phyloP scores from a whole-genome alignment of 805 yeast species.

The Starmerella vaccinii region DNA sequence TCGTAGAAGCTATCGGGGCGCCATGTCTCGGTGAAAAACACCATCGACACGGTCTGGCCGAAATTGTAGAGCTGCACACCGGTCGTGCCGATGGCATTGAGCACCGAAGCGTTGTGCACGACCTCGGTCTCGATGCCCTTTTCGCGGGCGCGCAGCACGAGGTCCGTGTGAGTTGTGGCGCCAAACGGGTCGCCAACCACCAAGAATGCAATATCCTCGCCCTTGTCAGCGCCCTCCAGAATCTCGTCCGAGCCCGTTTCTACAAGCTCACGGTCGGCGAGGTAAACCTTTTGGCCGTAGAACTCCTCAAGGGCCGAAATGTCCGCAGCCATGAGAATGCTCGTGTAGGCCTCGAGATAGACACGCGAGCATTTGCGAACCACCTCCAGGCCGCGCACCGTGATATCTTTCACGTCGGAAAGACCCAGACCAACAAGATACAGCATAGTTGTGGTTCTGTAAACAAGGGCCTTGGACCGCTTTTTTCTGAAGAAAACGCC shows the following conservation, averaged over 20 bases:
- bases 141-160: slow-evolving; percentile 84
- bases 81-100: slow-evolving; percentile 98
- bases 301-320: slow-evolving; percentile 62
- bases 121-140: slow-evolving; percentile 65
- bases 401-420: slow-evolving; percentile 79
- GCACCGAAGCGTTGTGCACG: slow-evolving; percentile 90
- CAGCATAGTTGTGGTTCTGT: slow-evolving; percentile 43
- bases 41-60: slow-evolving; percentile 95
- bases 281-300: slow-evolving; percentile 72
- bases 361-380: slow-evolving; percentile 78
- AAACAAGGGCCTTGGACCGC: background rate
- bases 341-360: slow-evolving; percentile 91
- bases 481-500: background rate
- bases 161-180: slow-evolving; percentile 95
- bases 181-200: slow-evolving; percentile 98
- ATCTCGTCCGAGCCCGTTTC: slow-evolving; percentile 82
- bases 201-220: slow-evolving; percentile 79
- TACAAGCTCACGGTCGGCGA: slow-evolving; percentile 92
- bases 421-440: slow-evolving; percentile 87
- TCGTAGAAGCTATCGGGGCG: slow-evolving; percentile 92
- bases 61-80: slow-evolving; percentile 90
- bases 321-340: slow-evolving; percentile 88
- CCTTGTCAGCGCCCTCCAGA: slow-evolving; percentile 54
- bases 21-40: slow-evolving; percentile 91
- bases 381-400: slow-evolving; percentile 84